Evolutionary conservation across 108 stramenopile species (phyloP).

Genomic region (Craspedostauros australis): DNA sequence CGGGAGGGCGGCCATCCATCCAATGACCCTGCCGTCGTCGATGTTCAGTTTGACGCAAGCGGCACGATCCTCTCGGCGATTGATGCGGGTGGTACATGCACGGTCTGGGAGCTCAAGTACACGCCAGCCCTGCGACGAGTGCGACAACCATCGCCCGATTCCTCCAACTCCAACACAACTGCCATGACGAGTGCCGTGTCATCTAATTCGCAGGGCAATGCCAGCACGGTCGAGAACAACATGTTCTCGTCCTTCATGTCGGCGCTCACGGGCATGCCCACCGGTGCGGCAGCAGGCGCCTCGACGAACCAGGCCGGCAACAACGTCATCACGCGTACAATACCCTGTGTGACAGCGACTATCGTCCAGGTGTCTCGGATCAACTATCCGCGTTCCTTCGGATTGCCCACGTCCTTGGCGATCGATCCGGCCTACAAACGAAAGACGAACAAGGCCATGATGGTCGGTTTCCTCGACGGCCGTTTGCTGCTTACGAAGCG

Average conservation of each 20-base stretch:
- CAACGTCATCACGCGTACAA: not conserved
- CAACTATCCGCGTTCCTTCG: slow-evolving; percentile 36
- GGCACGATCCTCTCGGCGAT: slow-evolving; percentile 42
- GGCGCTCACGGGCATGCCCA: slow-evolving; percentile 24
- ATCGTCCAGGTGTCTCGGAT: slow-evolving; percentile 24
- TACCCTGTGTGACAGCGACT: slow-evolving; percentile 16
- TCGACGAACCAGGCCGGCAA: not conserved
- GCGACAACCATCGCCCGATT: slow-evolving; percentile 11
- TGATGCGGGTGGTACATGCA: slow-evolving; percentile 34
- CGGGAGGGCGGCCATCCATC: not conserved
- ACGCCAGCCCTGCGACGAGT: slow-evolving; percentile 14
- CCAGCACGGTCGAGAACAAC: not conserved
- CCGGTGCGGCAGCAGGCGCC: slow-evolving; percentile 1
- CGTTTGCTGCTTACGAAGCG: slow-evolving; percentile 57
- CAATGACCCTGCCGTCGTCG: slow-evolving; percentile 16
- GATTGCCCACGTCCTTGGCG: slow-evolving; percentile 43
- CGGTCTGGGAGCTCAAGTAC: slow-evolving; percentile 40
- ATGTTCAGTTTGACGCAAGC: slow-evolving; percentile 36
- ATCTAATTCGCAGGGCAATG: too few relatives aligned
- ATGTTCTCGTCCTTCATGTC: slow-evolving; percentile 40
- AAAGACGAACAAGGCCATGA: slow-evolving; percentile 39
- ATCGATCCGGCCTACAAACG: slow-evolving; percentile 62
- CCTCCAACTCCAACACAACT: not conserved
- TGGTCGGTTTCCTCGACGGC: slow-evolving; percentile 72
- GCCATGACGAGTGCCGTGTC: too few relatives aligned